Base-by-base conservation (phyloP, 495 filamentous ascomycete species). In the Tuber calosporum region DNA sequence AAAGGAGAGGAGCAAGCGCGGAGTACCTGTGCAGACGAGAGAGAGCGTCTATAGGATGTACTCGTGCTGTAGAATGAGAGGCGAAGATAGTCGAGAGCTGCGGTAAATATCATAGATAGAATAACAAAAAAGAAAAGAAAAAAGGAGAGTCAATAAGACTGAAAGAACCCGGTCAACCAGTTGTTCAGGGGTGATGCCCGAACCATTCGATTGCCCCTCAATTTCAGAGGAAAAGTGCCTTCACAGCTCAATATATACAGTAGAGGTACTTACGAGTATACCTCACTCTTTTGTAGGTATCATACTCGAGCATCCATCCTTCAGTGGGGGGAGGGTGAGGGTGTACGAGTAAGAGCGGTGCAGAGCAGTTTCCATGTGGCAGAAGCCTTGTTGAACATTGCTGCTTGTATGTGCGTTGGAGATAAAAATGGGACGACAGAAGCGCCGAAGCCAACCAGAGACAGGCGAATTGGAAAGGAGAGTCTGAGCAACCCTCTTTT, bases 361-460 rank as follows among this genome's bases (percentile, higher is more conserved):
- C 2, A 30, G 53, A 62, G 53, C 53, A 34, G 26, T 34, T 62
- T 62, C 53, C 53, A 34, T 62, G 53, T 62, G 53, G 53, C 26
- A 30, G 53, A 3, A 62, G 53, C 53, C 53, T 62, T 62, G 53
- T 62, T 62, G 53, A 62, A 34, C 26, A 62, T 62, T 30, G 45
- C 53, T 58, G 11, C n/a, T 15, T 11, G 53, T 30, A 5, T 26
- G 45, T 58, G n/a, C 4, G 53, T 62, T 62, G 26, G 26, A 15
- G 53, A 34, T 62, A 62, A 62, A 62, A 62, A 62, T 62, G 53
- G 53, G 53, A 62, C 26, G 53, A 62, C 26, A 34, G 53, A 62
- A 62, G 53, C 53, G 53, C 53, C 53, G 53, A 62, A 34, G 53
- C 53, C 53, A 34, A 11, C 11, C 53, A 34, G 5, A 62, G 53